A percentile compares a stretch with the other conserved stretches of the same genome.
phyloP scores from a whole-genome alignment of 2,329 filamentous ascomycete species.

The Aaosphaeria arxii region DNA sequence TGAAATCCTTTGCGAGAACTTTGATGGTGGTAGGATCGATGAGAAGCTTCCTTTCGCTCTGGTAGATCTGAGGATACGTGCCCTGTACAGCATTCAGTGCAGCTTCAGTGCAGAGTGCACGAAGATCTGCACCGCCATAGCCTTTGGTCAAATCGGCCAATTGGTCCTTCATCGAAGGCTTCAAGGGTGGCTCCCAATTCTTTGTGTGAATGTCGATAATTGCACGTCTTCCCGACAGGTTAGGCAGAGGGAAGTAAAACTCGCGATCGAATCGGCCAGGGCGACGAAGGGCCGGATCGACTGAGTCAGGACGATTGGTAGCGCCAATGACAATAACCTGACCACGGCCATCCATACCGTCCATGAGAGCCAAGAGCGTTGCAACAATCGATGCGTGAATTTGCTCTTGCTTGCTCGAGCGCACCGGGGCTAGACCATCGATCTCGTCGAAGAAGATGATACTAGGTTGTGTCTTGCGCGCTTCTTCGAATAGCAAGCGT shows the following conservation, averaged over 20 bases:
- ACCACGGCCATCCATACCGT: conserved; percentile 52
- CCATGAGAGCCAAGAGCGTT: conserved; percentile 50
- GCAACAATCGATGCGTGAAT: conserved; percentile 88
- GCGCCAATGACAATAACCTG: conserved; percentile 98
- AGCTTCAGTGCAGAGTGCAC: conserved; percentile 92
- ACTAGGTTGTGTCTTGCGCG: conserved; percentile 90
- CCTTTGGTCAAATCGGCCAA: conserved; percentile 90
- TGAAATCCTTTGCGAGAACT: conserved; percentile 91
- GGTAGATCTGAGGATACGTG: conserved; percentile 94
- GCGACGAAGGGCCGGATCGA: conserved; percentile 90
- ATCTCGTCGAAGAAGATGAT: conserved; percentile 99
- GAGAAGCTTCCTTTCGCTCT: conserved; percentile 81
- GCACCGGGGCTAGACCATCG: conserved; percentile 89
- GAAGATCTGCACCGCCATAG: conserved; percentile 91
- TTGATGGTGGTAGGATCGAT: conserved; percentile 83
- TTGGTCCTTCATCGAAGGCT: conserved; percentile 74
- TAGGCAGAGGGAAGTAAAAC: conserved; percentile 95
- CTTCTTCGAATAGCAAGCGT: conserved; percentile 90
- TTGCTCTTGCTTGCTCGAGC: conserved; percentile 97
- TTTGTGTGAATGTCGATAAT: conserved; percentile 96
- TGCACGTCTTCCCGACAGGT: conserved; percentile 71
- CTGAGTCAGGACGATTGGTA: conserved; percentile 95
- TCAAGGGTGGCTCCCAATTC: conserved; percentile 79
- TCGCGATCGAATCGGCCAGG: conserved; percentile 95
- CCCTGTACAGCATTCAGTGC: conserved; percentile 93